Evolutionary conservation across 306 rosid genomes (phyloP), one percentile per base, ranked within the genome.

Genomic region (Phaseolus lunatus): DNA sequence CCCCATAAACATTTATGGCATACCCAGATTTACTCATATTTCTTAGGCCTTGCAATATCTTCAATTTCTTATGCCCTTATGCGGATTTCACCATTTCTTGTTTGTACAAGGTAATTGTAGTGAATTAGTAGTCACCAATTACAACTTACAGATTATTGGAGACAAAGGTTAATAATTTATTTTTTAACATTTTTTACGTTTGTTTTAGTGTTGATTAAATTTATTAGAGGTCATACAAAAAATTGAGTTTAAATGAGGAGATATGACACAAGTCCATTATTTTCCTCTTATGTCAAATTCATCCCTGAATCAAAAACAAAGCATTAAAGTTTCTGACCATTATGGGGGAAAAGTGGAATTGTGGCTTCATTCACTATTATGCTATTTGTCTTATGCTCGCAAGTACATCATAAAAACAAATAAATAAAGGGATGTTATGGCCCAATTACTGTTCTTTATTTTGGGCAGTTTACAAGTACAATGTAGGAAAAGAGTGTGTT

Each of bases 1-100:
- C 53, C 63, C 19, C 50, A 18, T 35, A 45, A 57, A 58, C 47
- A 27, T 29, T 43, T 61, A 59, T 63, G 63, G 4, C 53, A 77
- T 43, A 82, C 57, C 45, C 24, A 29, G 9, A 64, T 45, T 31
- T 29, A 71, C 49, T 50, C 14, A 71, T 52, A 33, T 50, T 50
- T 50, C 33, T n/a, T 50, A 15, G 6, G 35, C 39, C 49, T 16
- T 15, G 59, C 59, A 24, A 67, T 0, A 27, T 9, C 75, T 27
- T 48, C 41, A 45, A 68, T 68, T 26, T 45, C 9, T 68, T 45
- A 57, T 57, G 33, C 16, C 13, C 39, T 15, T 3, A 45, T 18
- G 2, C n/a, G 3, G 29, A 11, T 57, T 54, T 54, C 7, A 31
- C 62, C 31, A 54, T 20, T 54, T 54, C 3, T 54, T 13, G 7